Evolutionary conservation across 306 rosid genomes (phyloP), one percentile per base, ranked within the genome.

Genomic region (Malus orientalis): DNA sequence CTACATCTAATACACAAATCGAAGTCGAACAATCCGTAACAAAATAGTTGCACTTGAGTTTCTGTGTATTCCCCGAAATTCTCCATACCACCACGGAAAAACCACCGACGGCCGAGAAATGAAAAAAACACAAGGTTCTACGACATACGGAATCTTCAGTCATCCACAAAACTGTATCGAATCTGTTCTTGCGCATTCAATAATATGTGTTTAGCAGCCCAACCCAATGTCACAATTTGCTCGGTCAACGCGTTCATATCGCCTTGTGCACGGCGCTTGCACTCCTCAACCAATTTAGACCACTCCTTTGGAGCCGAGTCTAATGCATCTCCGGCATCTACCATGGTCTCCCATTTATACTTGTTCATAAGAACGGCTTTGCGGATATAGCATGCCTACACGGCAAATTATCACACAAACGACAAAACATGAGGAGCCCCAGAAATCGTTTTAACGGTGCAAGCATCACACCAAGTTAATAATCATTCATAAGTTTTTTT

Each of bases 311-410:
- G 65, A 75, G 80, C 76, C 4, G 82, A 76, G 65, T 86, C 83
- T 44, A 88, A 80, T 25, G 65, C 74, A 65, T 75, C 69, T 59
- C 69, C 67, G 29, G 72, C 92, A 67, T 73, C 74, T 30, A 71
- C 15, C 30, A 75, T 66, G 68, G 58, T 66, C 71, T 76, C 87
- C 93, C 88, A 84, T 72, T 63, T 67, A 47, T 61, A 81, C 42
- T 40, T 36, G 55, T 85, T 85, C 78, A 53, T 72, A 75, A 85
- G 71, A 30, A 87, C 82, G 55, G 76, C 77, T 80, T 69, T 88
- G 49, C 88, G 89, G 77, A 90, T 76, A 70, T 81, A 90, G 82
- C 94, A 93, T 18, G 97, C 94, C 98, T 90, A 62, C 57, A 80
- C 49, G 74, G 47, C 4, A 71, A 13, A 73, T 42, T 10, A 44